Base-by-base conservation (phyloP, 1,139 yeast genomes). In the Kazachstania sp. region DNA sequence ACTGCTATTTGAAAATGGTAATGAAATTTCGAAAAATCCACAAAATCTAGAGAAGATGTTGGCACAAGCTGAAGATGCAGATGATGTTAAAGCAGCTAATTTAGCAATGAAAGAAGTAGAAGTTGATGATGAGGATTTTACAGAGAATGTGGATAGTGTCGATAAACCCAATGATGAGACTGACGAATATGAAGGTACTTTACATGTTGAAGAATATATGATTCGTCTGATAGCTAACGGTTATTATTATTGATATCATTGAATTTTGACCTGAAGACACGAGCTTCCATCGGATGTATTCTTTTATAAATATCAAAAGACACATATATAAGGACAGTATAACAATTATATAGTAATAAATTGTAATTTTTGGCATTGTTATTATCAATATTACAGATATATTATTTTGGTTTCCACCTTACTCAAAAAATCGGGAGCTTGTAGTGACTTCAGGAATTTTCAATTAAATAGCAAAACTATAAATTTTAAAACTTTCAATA, bases 161-260 rank as follows among this genome's bases (percentile, higher is more conserved):
- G 60, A 54, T 30, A 51, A 53, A 12, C 54, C 50, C 15, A 58
- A 57, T 20, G 58, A 51, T 11, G 59, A 55, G 13, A 19, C n/a
- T 29, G 83, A 77, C 49, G 87, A 81, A 47, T 87, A 78, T 51
- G 92, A 83, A 46, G 95, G 79, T 36, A 76, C 86, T 46, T 95
- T 95, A 5, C 96, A 88, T 65, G 78, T 92, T 49, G 98, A 94
- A 64, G 97, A 94, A 73, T 94, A 90, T 68, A 94, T 94, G 98
- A 79, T 94, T 54, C 72, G 90, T 51, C 86, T 79, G 61, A 86
- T 94, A 51, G 94, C 95, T 50, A 82, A 82, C 50, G 96, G 96
- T 0, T 78, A 72, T 60, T 85, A 80, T 59, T 77, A 71, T 57
- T 56, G 41, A 42, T 28, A 8, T 18, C 6, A 12, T 15, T 32